Conservation (phyloP, 805 yeast species). For the Lipomyces yamadae region DNA sequence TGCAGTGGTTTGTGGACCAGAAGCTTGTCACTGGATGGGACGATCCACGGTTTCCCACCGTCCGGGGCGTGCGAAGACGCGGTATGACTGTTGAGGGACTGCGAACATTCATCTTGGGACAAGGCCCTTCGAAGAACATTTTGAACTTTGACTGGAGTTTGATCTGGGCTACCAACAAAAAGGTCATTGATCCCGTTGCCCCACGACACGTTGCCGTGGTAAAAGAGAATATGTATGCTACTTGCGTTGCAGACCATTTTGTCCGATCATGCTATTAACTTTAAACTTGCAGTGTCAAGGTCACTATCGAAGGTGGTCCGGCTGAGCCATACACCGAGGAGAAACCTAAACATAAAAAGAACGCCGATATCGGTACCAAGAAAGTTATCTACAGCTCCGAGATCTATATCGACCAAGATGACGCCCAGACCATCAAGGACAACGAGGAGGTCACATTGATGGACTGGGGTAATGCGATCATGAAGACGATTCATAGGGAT, state of each 20-base stretch:
- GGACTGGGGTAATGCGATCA: slow-evolving; percentile 98
- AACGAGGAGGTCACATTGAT: slow-evolving; percentile 95
- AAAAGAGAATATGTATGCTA: slow-evolving; percentile 51
- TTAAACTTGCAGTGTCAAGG: slow-evolving; percentile 55
- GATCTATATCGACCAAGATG: slow-evolving; percentile 82
- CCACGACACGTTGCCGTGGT: slow-evolving; percentile 91
- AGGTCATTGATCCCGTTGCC: slow-evolving; percentile 94
- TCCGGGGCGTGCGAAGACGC: slow-evolving; percentile 95
- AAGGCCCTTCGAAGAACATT: slow-evolving; percentile 97
- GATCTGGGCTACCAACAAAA: slow-evolving; percentile 97
- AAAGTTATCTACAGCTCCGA: slow-evolving; percentile 68
- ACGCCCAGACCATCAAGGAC: slow-evolving; percentile 72
- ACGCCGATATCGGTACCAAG: slow-evolving; percentile 86
- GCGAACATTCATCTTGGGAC: slow-evolving; percentile 88
- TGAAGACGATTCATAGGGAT: slow-evolving; percentile 69
- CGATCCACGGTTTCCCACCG: slow-evolving; percentile 99
- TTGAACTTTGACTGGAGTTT: slow-evolving; percentile 96
- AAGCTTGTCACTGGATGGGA: slow-evolving; percentile 91
- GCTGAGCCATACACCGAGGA: slow-evolving; percentile 63
- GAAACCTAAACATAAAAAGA: slow-evolving; percentile 93
- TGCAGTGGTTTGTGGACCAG: slow-evolving; percentile 99
- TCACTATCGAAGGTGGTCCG: slow-evolving; percentile 71
- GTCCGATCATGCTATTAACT: background rate
- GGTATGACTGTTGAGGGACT: slow-evolving; percentile 99
- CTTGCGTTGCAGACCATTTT: background rate